These are phyloP conservation scores for Erythrophleum ivorense DNA, from an alignment of 331 rosid genomes.

Conservation along the genomic window DNA sequence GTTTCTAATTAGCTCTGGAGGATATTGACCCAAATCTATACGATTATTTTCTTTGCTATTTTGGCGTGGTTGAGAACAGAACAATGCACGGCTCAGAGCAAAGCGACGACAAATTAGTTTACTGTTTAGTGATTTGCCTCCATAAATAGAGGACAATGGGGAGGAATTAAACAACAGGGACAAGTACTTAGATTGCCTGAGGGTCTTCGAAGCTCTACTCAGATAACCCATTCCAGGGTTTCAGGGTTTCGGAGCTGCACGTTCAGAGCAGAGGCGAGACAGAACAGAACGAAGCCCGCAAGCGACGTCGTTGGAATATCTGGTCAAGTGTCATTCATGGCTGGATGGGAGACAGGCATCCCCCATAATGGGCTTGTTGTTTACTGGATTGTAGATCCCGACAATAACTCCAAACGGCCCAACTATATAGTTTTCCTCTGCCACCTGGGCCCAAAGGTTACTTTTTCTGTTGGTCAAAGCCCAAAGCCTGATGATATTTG, in stretches of 20 bases:
- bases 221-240: constrained; percentile 80
- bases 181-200: constrained; percentile 52
- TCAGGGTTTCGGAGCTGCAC: constrained; percentile 36
- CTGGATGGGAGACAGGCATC: background rate
- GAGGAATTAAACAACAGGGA: constrained; percentile 40
- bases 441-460: too few relatives aligned
- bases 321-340: background rate
- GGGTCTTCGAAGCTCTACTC: constrained; percentile 54
- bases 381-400: background rate
- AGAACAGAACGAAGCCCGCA: background rate
- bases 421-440: too few relatives aligned
- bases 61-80: constrained; percentile 67
- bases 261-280: constrained; percentile 15
- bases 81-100: constrained; percentile 48
- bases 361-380: background rate
- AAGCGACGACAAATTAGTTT: constrained; percentile 33
- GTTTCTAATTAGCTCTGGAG: constrained; percentile 77
- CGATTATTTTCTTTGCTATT: constrained; percentile 48
- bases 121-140: background rate
- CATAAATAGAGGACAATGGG: constrained; percentile 34
- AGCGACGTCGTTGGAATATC: constrained; percentile 12
- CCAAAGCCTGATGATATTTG: too few relatives aligned
- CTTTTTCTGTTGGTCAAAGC: too few relatives aligned
- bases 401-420: background rate
- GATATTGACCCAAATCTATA: constrained; percentile 62